These are phyloP conservation scores for Saturnispora zaruensis DNA, from an alignment of 805 yeast genomes.

Conservation along the genomic window DNA sequence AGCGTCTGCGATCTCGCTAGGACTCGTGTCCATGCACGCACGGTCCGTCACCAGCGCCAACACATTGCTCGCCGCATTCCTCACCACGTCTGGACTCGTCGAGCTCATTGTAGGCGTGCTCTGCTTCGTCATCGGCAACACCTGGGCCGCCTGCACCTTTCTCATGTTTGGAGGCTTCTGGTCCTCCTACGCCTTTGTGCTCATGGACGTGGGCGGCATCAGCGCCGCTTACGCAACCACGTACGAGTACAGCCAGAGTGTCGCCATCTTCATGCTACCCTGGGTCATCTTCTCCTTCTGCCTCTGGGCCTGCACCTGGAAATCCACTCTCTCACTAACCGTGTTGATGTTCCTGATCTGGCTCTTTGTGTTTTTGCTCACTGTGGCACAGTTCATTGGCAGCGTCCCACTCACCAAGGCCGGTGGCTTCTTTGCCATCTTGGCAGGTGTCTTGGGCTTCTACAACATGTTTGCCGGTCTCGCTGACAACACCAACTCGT, in stretches of 20 bases:
- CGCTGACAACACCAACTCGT: conserved; percentile 48
- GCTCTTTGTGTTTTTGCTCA: conserved; percentile 38
- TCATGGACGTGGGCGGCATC: conserved; percentile 37
- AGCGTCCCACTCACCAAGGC: conserved; percentile 30
- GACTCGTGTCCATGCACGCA: conserved; percentile 39
- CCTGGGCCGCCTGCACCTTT: conserved; percentile 48
- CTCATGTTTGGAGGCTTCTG: conserved; percentile 50
- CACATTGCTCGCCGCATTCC: conserved; percentile 36
- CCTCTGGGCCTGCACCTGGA: conserved; percentile 39
- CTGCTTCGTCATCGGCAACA: conserved; percentile 43
- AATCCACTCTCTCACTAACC: conserved; percentile 37
- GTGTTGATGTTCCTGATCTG: conserved; percentile 35
- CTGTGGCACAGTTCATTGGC: conserved; percentile 36
- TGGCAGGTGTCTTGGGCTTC: conserved; percentile 37
- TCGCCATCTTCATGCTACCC: conserved; percentile 41
- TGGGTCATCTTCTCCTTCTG: conserved; percentile 45
- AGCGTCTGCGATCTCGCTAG: conserved; percentile 38
- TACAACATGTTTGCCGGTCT: conserved; percentile 41
- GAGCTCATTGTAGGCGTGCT: conserved; percentile 44
- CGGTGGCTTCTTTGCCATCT: conserved; percentile 41
- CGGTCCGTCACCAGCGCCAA: conserved; percentile 36
- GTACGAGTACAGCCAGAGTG: conserved; percentile 34
- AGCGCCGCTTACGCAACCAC: conserved; percentile 30
- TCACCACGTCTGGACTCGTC: conserved; percentile 43
- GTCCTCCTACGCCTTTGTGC: conserved; percentile 40